Evolutionary conservation across 805 yeast species (phyloP).

Genomic region (Huiozyma naganishii): DNA sequence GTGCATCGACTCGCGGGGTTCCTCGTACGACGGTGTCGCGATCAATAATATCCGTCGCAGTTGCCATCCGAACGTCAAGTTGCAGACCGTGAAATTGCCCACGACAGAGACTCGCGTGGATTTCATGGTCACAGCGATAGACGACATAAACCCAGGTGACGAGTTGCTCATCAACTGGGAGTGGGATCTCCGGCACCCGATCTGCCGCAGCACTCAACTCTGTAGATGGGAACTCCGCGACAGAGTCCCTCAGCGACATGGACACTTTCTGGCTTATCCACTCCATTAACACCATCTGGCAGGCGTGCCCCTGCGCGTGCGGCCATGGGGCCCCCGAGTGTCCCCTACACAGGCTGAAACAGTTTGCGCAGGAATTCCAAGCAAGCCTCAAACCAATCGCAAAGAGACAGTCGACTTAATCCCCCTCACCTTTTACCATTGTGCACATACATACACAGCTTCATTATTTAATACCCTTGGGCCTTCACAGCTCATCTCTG

Average conservation of each 20-base stretch:
- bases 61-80: slow-evolving; percentile 65
- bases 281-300: slow-evolving; percentile 51
- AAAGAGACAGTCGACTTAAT: too few species aligned
- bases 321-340: slow-evolving; percentile 33
- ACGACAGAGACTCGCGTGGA: slow-evolving; percentile 28
- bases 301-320: slow-evolving; percentile 49
- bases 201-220: slow-evolving; percentile 40
- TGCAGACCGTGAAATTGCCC: slow-evolving; percentile 37
- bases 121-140: slow-evolving; percentile 47
- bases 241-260: slow-evolving; percentile 44
- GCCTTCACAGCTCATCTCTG: too few species aligned
- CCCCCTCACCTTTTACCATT: too few species aligned
- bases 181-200: slow-evolving; percentile 78
- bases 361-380: slow-evolving; percentile 43
- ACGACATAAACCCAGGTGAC: slow-evolving; percentile 47
- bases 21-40: slow-evolving; percentile 62
- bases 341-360: slow-evolving; percentile 49
- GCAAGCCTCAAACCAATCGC: neutral
- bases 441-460: too few species aligned
- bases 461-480: too few species aligned
- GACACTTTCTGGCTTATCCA: slow-evolving; percentile 47
- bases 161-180: slow-evolving; percentile 81
- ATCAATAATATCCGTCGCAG: slow-evolving; percentile 37
- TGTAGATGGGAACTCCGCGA: slow-evolving; percentile 22
- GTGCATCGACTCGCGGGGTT: slow-evolving; percentile 62